Base-by-base conservation (phyloP, 495 filamentous ascomycete species). In the Mytilinidion resinicola region DNA sequence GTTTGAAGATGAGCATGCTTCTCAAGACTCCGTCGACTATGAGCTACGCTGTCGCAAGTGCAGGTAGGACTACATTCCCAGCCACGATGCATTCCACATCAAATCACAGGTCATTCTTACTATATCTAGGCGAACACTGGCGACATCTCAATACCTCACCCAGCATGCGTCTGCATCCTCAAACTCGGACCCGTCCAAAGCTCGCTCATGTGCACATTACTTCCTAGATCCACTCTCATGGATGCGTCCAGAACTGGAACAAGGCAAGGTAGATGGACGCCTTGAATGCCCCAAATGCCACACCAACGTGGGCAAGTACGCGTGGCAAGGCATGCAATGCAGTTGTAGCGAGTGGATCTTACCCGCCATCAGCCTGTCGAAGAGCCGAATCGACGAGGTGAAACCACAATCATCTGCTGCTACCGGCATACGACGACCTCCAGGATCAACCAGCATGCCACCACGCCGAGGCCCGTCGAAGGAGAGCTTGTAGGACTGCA, bases 291-390 rank as follows among this genome's bases (percentile, higher is more conserved):
- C 92, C 0, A 87, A 85, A 62, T 96, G 93, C 67, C 73, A 75
- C 43, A 82, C 85, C 17, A 89, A 90, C 48, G 82, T 97, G 20
- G 93, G 95, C 42, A 85, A 91, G 60, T 96, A 96, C 65, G 87
- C 91, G 33, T 98, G 95, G 92, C 88, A 95, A 67, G 93, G 95
- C 54, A 83, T 96, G 76, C 85, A 82, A 71, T 98, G 93, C 74
- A 95, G 85, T 62, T 97, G 93, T 71, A 84, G 85, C 38, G 81
- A 86, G 35, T 96, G 95, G 91, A 78, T 96, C 9, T 84, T 90
- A 17, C 95, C 95, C n/a, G 91, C 86, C 9, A 90, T 96, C 65
- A 90, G 84, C 57, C 74, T 96, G 55, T 84, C 88, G 37, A 87
- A 83, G 70, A 85, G 87, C 51, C 83, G 85, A 61, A 82, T 96